These are phyloP conservation scores for Syzygium oleosum DNA, from an alignment of 345 rosid genomes.

Conservation along the genomic window DNA sequence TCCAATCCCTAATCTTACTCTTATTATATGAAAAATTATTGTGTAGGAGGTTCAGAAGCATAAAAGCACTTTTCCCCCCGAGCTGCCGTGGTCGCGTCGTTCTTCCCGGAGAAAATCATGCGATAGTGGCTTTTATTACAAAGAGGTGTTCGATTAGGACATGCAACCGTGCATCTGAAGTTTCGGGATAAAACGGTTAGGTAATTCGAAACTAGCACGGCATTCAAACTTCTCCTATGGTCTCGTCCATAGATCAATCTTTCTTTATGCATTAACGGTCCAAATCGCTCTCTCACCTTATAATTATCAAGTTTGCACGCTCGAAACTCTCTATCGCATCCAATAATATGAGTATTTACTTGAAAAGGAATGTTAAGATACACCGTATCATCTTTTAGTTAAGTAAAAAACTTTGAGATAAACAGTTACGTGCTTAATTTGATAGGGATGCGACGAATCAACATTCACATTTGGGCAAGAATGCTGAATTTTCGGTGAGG, in stretches of 20 bases:
- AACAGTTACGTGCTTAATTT: neutral
- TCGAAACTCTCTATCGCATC: neutral
- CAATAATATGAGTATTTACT: neutral
- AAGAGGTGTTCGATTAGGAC: neutral
- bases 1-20: neutral
- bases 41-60: neutral
- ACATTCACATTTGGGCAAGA: neutral
- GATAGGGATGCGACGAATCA: neutral
- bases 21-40: neutral
- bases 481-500: neutral
- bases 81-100: neutral
- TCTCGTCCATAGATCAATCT: neutral
- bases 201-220: neutral
- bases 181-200: neutral
- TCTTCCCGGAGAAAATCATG: neutral
- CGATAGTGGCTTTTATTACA: neutral
- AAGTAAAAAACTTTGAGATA: neutral
- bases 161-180: neutral
- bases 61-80: accelerated
- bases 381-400: neutral
- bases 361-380: neutral
- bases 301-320: neutral
- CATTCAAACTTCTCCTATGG: neutral
- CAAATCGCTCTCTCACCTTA: neutral
- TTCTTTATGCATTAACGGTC: neutral